Evolutionary conservation across 805 yeast species (phyloP), one percentile per base, ranked within the genome.

Genomic region (Cyberlindnera sargentensis): DNA sequence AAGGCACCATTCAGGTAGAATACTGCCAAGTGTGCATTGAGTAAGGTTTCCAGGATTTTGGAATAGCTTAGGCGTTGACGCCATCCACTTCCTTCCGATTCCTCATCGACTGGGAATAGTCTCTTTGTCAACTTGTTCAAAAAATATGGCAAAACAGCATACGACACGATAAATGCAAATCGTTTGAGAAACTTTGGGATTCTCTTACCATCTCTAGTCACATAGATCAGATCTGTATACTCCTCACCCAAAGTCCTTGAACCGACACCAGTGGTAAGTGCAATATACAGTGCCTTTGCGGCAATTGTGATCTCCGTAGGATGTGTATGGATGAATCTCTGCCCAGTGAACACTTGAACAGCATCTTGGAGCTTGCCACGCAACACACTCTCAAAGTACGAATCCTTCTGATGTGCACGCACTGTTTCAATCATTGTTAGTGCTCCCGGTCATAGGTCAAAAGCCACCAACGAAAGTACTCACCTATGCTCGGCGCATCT

Each of bases 191-290:
- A 29, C 31, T 60, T 63, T 0, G 85, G 83, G 5, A 83, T 60
- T 35, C 65, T 56, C 20, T 53, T 69, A 0, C 88, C 86, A 31
- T 62, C 60, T 40, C 75, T 65, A 34, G 66, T 67, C 6, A 84
- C 87, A 56, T 84, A 83, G 6, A 78, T 63, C 43, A 87, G 64
- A 61, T 91, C 96, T 10, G 89, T 89, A 62, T 91, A 91, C 63
- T 91, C 97, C 59, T 91, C 98, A 1, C 99, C 99, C 27, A 93
- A 65, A 0, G 98, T 91, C 42, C 91, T 71, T 2, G 85, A 76
- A 0, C 91, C 91, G 5, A 76, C 46, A 10, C 84, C 64, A 0
- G 96, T 90, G 0, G 97, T 91, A 24, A 86, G 64, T 2, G 73
- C 61, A n/a, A 87, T 67, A 57, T 91, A 91, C 0, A 82, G 36